phyloP scores from a whole-genome alignment of 352 stramenopile species.

The Phytophthora syringae region DNA sequence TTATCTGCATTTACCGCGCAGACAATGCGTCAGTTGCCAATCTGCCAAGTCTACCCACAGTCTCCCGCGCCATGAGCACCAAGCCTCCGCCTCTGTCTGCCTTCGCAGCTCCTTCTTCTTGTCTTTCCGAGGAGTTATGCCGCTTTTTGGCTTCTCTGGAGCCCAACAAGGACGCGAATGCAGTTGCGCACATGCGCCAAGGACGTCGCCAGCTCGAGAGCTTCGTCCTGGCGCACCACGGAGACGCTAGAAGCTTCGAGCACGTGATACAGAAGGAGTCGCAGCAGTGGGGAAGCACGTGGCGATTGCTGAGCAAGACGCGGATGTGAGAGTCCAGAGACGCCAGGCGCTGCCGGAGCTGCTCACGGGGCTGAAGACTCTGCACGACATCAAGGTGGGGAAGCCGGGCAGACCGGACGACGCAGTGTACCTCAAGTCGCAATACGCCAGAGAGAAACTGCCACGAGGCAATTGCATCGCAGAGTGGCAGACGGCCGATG shows the following conservation, averaged over 20 bases:
- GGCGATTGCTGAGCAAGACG: conserved; percentile 25
- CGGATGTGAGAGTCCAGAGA: conserved; percentile 51
- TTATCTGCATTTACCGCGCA: neutral
- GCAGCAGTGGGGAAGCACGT: conserved; percentile 56
- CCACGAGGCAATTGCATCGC: conserved; percentile 80
- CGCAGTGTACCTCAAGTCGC: conserved; percentile 65
- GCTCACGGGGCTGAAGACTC: conserved; percentile 34
- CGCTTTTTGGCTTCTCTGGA: conserved; percentile 46
- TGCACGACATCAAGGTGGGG: conserved; percentile 73
- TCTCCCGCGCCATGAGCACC: conserved; percentile 11
- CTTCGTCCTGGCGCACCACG: conserved; percentile 53
- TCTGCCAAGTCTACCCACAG: no score
- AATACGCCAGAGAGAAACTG: conserved; percentile 72
- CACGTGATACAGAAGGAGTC: conserved; percentile 44
- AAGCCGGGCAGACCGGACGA: conserved; percentile 72
- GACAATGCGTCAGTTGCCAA: conserved; percentile 28
- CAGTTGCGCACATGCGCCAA: conserved; percentile 52
- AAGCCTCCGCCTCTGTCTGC: conserved; percentile 10
- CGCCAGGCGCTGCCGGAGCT: conserved; percentile 50
- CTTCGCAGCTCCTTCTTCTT: conserved; percentile 51
- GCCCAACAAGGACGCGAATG: conserved; percentile 15
- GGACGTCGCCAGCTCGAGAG: conserved; percentile 58
- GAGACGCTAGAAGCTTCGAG: conserved; percentile 39
- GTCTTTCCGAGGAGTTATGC: conserved; percentile 45
- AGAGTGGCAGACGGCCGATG: conserved; percentile 35